Evolutionary conservation across 2,329 filamentous ascomycete genomes (phyloP).

Genomic region (Grosmannia serpens): DNA sequence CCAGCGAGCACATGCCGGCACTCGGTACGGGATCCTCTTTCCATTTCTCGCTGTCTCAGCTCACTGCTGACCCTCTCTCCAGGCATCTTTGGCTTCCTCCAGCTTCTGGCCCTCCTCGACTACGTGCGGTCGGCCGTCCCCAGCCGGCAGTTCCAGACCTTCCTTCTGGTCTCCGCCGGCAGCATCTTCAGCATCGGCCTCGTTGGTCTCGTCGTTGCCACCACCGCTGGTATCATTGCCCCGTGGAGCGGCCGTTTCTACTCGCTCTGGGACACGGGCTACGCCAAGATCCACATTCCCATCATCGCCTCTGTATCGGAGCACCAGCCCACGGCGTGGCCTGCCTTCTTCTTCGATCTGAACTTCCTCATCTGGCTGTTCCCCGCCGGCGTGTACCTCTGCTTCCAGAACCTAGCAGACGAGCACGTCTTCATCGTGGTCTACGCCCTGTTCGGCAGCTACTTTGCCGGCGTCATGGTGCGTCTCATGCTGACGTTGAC

Average conservation of each 20-base stretch:
- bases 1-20: conserved; percentile 97
- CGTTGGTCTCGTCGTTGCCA: conserved; percentile 68
- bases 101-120: conserved; percentile 85
- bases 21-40: conserved; percentile 50
- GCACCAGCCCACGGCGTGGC: conserved; percentile 98
- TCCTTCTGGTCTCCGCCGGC: conserved; percentile 67
- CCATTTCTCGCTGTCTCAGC: not conserved
- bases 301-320: conserved; percentile 99
- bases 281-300: conserved; percentile 98
- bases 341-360: conserved; percentile 97
- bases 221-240: conserved; percentile 81
- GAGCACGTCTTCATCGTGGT: conserved; percentile 98
- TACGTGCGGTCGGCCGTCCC: conserved; percentile 82
- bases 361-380: conserved; percentile 93
- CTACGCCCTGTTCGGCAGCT: conserved; percentile 91
- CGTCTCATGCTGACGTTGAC: conserved; percentile 96
- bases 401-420: conserved; percentile 85
- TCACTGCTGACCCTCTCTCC: not conserved
- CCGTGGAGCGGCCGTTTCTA: conserved; percentile 99
- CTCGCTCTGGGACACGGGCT: conserved; percentile 96
- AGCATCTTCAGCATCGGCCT: conserved; percentile 64
- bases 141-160: conserved; percentile 85
- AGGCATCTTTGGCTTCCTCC: conserved; percentile 93
- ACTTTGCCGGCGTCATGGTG: conserved; percentile 99
- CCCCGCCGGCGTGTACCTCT: conserved; percentile 84